These are phyloP conservation scores for Mercurialis annua DNA, from an alignment of 345 rosid genomes.

Conservation along the genomic window DNA sequence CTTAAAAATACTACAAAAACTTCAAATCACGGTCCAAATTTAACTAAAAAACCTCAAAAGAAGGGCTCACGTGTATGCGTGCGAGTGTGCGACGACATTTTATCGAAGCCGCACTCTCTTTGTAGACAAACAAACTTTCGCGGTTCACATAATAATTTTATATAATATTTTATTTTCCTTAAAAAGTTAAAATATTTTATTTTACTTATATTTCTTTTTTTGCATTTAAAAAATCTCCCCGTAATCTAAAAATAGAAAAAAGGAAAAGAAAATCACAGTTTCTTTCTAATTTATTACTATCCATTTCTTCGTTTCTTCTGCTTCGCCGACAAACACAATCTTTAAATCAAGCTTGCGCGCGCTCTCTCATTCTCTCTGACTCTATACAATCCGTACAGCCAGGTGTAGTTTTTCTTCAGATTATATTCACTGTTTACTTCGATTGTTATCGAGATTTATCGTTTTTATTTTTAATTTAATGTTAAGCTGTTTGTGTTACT, in stretches of 20 bases:
- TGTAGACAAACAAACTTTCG: background rate
- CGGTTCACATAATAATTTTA: background rate
- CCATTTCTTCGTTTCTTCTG: conserved; percentile 13
- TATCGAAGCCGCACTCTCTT: conserved; percentile 26
- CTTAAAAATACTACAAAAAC: too few species aligned
- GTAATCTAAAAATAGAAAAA: background rate
- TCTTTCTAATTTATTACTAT: conserved; percentile 10
- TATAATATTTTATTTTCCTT: background rate
- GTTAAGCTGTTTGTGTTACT: background rate
- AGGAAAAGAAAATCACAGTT: too few species aligned
- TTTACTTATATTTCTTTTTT: too few species aligned
- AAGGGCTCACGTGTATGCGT: too few species aligned
- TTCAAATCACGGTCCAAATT: too few species aligned
- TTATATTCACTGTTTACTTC: background rate
- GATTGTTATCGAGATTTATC: conserved; percentile 13
- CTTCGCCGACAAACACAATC: conserved; percentile 25
- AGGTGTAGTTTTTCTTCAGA: conserved; percentile 7
- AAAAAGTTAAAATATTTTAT: background rate
- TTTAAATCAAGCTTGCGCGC: conserved; percentile 24
- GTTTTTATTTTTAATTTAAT: background rate
- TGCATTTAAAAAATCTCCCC: too few species aligned
- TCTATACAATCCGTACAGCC: too few species aligned
- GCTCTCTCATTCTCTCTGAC: too few species aligned
- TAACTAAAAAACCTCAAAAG: too few species aligned
- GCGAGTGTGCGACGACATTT: conserved; percentile 27